Conservation (phyloP, 306 rosid species). For the Cucurbita argyrosperma region DNA sequence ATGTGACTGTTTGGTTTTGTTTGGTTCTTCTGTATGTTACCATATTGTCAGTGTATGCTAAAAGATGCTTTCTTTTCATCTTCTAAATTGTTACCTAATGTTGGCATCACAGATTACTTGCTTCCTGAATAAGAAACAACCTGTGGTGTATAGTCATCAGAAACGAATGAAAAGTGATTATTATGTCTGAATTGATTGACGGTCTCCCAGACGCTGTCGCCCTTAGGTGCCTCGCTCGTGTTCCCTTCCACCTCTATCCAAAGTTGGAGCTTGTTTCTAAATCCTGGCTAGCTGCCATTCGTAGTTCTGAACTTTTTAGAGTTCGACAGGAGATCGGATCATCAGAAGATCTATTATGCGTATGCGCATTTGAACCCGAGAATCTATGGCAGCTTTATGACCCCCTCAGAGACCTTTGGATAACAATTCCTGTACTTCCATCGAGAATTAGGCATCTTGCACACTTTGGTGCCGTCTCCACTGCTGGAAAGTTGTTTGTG, state of each 20-base stretch:
- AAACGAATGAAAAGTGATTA: conserved; percentile 38
- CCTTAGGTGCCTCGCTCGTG: conserved; percentile 83
- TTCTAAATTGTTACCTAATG: not conserved
- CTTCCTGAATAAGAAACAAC: conserved; percentile 10
- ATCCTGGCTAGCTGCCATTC: conserved; percentile 80
- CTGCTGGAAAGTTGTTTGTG: conserved; percentile 81
- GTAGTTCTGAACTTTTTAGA: conserved; percentile 60
- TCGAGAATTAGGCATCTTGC: conserved; percentile 80
- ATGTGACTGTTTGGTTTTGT: too few relatives aligned
- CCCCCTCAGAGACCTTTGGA: conserved; percentile 78
- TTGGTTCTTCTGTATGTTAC: too few relatives aligned
- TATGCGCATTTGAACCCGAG: conserved; percentile 87
- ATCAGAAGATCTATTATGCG: conserved; percentile 68
- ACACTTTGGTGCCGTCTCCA: conserved; percentile 73
- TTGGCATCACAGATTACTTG: conserved; percentile 17
- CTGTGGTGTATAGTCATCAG: conserved; percentile 14
- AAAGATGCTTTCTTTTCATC: not conserved
- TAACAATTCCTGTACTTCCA: conserved; percentile 88
- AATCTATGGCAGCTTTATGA: conserved; percentile 92
- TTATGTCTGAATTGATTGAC: conserved; percentile 86
- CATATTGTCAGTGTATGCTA: not conserved
- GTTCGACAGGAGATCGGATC: conserved; percentile 75
- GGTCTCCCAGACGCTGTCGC: conserved; percentile 94
- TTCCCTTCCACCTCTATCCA: conserved; percentile 82
- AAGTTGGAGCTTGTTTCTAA: conserved; percentile 71